Evolutionary conservation across 305 asterid genomes (phyloP).

Genomic region (Euphrasia arctica): DNA sequence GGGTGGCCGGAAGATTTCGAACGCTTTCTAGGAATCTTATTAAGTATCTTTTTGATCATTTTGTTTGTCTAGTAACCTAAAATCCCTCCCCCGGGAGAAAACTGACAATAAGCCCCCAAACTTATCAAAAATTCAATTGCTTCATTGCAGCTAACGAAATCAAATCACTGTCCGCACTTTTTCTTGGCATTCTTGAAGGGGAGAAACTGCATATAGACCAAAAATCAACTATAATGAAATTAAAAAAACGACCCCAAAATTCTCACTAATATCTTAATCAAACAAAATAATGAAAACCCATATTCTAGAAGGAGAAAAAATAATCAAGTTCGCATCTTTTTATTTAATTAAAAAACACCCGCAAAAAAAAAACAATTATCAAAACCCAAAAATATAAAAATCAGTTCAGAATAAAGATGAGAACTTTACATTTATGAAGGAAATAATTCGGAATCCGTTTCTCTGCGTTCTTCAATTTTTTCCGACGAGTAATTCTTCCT

Average conservation of each 20-base stretch:
- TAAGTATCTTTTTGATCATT: slow-evolving; percentile 62
- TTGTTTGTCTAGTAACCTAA: slow-evolving; percentile 25
- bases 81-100: neutral
- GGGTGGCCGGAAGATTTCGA: slow-evolving; percentile 41
- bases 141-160: too few relatives aligned
- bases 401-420: slow-evolving; percentile 15
- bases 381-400: slow-evolving; percentile 10
- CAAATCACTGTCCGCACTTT: too few relatives aligned
- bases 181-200: neutral
- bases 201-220: slow-evolving; percentile 6
- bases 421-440: slow-evolving; percentile 16
- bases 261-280: slow-evolving; percentile 29
- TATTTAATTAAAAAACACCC: slow-evolving; percentile 23
- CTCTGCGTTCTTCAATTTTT: neutral
- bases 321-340: slow-evolving; percentile 27
- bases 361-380: slow-evolving; percentile 12
- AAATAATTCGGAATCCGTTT: neutral
- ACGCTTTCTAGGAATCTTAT: slow-evolving; percentile 55
- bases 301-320: slow-evolving; percentile 14
- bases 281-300: slow-evolving; percentile 23
- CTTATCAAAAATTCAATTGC: too few relatives aligned
- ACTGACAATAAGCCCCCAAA: neutral
- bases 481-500: neutral
- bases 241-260: slow-evolving; percentile 15
- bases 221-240: slow-evolving; percentile 17